Evolutionary conservation across 495 filamentous ascomycete genomes (phyloP).

Genomic region (Hypoxylon fragiforme): DNA sequence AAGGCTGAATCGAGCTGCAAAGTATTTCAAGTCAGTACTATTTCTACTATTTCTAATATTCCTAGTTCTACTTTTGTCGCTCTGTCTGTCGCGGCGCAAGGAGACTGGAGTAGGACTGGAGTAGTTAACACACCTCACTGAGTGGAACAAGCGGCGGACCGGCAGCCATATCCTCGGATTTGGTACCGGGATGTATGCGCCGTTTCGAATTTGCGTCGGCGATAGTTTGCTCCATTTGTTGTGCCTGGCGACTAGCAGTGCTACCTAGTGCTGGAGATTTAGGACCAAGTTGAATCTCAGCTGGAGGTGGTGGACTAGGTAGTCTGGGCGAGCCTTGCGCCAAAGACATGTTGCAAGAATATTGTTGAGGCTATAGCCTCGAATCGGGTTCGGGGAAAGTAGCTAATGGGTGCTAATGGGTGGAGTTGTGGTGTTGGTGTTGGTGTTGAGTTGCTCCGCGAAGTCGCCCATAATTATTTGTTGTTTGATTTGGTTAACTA

Average conservation of each 20-base stretch:
- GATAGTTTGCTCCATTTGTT: constrained; percentile 61
- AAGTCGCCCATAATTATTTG: not conserved
- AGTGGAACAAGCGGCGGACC: constrained; percentile 87
- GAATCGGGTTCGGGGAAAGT: not conserved
- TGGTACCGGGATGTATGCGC: constrained; percentile 90
- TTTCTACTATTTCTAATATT: too few species aligned
- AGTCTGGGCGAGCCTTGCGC: constrained; percentile 83
- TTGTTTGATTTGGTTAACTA: not conserved
- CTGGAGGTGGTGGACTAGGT: constrained; percentile 84
- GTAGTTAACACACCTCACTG: constrained; percentile 69
- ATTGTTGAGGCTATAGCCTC: constrained; percentile 11
- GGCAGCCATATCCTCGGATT: constrained; percentile 83
- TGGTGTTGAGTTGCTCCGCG: not conserved
- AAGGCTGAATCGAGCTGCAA: constrained; percentile 88
- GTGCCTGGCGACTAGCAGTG: constrained; percentile 53
- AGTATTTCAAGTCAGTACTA: constrained; percentile 1
- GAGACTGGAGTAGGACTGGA: too few species aligned
- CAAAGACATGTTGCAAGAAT: constrained; percentile 52
- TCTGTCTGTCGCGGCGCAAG: not conserved
- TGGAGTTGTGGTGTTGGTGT: not conserved
- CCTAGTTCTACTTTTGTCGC: too few species aligned
- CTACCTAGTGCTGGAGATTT: constrained; percentile 72
- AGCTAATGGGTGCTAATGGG: not conserved
- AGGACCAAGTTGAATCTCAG: constrained; percentile 87
- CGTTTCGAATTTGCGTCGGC: constrained; percentile 64